These are phyloP conservation scores for Moesziomyces sp. DNA, from an alignment of 1,284 basidiomycete species.

Conservation along the genomic window DNA sequence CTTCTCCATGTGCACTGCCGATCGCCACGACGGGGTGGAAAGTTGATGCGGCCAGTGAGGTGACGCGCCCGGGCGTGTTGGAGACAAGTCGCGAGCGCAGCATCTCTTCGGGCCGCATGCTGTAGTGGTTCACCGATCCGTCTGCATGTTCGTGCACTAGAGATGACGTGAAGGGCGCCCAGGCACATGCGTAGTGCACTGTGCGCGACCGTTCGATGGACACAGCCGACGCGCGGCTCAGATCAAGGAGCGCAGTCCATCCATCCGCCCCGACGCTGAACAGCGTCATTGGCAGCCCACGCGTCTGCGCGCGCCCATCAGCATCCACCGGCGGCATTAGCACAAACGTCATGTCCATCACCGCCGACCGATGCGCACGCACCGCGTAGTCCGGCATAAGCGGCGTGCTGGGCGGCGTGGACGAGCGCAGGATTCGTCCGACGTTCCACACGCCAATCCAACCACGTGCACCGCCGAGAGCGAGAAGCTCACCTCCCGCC, in stretches of 20 bases:
- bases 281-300: constrained; percentile 4
- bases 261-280: constrained; percentile 31
- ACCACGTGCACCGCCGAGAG: constrained; percentile 36
- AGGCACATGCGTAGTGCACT: constrained; percentile 20
- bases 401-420: neutral
- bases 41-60: neutral
- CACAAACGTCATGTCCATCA: constrained; percentile 31
- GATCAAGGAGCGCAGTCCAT: constrained; percentile 6
- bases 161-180: constrained; percentile 4
- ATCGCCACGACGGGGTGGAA: constrained; percentile 38
- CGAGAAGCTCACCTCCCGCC: constrained; percentile 45
- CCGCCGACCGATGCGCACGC: constrained; percentile 22
- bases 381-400: constrained; percentile 17
- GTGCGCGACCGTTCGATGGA: constrained; percentile 21
- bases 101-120: constrained; percentile 24
- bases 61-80: constrained; percentile 7
- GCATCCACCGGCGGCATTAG: constrained; percentile 16
- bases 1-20: constrained; percentile 26
- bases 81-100: constrained; percentile 19
- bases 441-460: constrained; percentile 42
- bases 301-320: constrained; percentile 3
- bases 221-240: neutral
- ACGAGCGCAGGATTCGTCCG: constrained; percentile 15
- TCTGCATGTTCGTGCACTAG: constrained; percentile 42
- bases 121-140: constrained; percentile 24